Evolutionary conservation across 2,329 filamentous ascomycete genomes (phyloP).

Genomic region (Penicillium sp.): DNA sequence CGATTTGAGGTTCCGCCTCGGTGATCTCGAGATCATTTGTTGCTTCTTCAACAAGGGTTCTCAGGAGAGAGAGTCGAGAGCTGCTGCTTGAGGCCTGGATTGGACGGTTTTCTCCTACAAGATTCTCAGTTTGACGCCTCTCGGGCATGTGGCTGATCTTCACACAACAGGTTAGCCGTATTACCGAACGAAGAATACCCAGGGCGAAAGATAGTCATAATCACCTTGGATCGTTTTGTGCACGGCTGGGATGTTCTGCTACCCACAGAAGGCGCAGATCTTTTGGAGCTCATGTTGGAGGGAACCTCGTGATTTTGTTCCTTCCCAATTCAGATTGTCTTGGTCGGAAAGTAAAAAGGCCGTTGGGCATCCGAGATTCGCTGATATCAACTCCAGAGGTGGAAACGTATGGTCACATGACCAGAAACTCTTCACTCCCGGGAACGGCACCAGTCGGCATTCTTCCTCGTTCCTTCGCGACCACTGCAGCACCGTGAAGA

Average conservation of each 20-base stretch:
- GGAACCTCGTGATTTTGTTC: not conserved
- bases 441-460: not conserved
- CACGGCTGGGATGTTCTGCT: not conserved
- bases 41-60: slow-evolving; percentile 24
- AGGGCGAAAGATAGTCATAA: not conserved
- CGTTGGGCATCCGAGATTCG: not conserved
- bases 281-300: slow-evolving; percentile 28
- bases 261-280: slow-evolving; percentile 4
- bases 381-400: not conserved
- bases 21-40: slow-evolving; percentile 16
- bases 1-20: slow-evolving; percentile 16
- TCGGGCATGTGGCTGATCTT: not conserved
- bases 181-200: not conserved
- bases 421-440: not conserved
- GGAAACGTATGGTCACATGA: slow-evolving; percentile 6
- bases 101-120: not conserved
- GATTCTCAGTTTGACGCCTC: not conserved
- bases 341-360: not conserved
- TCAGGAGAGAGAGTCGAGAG: slow-evolving; percentile 20
- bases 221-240: slow-evolving; percentile 23
- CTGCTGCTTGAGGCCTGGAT: slow-evolving; percentile 1
- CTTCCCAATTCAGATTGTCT: not conserved
- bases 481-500: slow-evolving; percentile 20
- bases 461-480: not conserved
- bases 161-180: not conserved